Percentiles rank a stretch among this genome's conserved stretches.
These are phyloP conservation scores for Phytophthora macrochlamydospora DNA, from an alignment of 352 stramenopile genomes.

Conservation along the genomic window DNA sequence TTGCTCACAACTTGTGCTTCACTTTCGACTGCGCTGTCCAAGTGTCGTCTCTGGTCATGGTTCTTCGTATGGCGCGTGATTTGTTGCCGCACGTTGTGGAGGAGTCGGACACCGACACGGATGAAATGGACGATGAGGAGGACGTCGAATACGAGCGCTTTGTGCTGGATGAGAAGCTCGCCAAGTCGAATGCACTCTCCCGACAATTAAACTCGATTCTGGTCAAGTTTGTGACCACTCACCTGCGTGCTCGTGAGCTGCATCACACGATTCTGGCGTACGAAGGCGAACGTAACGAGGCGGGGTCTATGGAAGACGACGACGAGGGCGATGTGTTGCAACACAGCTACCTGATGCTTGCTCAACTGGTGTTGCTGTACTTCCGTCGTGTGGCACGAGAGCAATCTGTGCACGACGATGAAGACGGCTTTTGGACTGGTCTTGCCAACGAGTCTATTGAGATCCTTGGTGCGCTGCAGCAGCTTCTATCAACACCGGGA, in stretches of 20 bases:
- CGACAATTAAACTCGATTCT: conserved; percentile 70
- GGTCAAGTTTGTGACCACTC: conserved; percentile 69
- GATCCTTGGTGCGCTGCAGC: conserved; percentile 76
- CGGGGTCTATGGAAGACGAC: conserved; percentile 11
- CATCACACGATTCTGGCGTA: conserved; percentile 77
- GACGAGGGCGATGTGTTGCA: conserved; percentile 62
- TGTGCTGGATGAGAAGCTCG: conserved; percentile 40
- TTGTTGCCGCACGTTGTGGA: conserved; percentile 70
- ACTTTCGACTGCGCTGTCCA: conserved; percentile 61
- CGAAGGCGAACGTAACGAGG: conserved; percentile 41
- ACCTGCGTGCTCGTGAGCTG: conserved; percentile 69
- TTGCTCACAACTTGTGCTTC: conserved; percentile 72
- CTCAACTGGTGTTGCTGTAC: conserved; percentile 81
- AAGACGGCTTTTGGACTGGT: conserved; percentile 58
- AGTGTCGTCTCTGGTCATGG: conserved; percentile 59
- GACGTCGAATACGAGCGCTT: conserved; percentile 58
- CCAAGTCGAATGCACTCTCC: conserved; percentile 39
- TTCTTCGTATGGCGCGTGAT: conserved; percentile 67
- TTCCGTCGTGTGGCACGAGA: conserved; percentile 79
- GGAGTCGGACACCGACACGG: conserved; percentile 74
- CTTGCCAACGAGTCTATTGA: conserved; percentile 70
- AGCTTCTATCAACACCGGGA: conserved; percentile 82
- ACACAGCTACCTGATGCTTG: conserved; percentile 80
- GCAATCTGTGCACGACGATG: conserved; percentile 60
- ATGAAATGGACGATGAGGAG: conserved; percentile 75